These are phyloP conservation scores for Podospora bellae-mahoneyi DNA, from an alignment of 495 filamentous ascomycete genomes.

Conservation along the genomic window DNA sequence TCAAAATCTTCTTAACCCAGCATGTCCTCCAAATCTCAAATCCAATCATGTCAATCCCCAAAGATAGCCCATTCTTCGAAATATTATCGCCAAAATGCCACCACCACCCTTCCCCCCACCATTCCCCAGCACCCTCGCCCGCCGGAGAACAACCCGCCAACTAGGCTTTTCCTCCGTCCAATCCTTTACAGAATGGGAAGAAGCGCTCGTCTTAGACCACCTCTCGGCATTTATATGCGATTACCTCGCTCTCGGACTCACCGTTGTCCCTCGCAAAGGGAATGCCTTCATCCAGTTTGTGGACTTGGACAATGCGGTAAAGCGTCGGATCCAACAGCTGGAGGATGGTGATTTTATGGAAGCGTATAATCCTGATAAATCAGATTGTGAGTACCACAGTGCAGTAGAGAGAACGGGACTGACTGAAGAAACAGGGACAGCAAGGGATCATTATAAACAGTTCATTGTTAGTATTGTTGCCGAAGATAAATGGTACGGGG, in stretches of 20 bases:
- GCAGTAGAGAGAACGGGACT: not conserved
- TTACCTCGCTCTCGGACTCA: slow-evolving; percentile 12
- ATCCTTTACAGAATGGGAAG: slow-evolving; percentile 13
- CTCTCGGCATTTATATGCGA: slow-evolving; percentile 19
- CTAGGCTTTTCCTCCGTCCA: slow-evolving; percentile 8
- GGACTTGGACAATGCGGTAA: slow-evolving; percentile 11
- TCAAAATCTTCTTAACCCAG: not conserved
- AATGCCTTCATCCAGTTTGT: slow-evolving; percentile 9
- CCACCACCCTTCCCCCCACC: not conserved
- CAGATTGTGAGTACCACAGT: slow-evolving; percentile 9
- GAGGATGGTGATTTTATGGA: slow-evolving; percentile 5
- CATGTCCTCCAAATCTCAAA: not conserved
- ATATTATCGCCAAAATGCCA: not conserved
- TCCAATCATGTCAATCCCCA: not conserved
- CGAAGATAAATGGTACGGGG: slow-evolving; percentile 11
- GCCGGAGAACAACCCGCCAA: slow-evolving; percentile 1
- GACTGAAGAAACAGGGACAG: slow-evolving; percentile 2
- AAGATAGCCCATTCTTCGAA: not conserved
- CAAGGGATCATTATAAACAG: slow-evolving; percentile 17
- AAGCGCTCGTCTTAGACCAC: slow-evolving; percentile 14
- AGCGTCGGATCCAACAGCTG: slow-evolving; percentile 3
- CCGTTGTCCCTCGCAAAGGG: slow-evolving; percentile 1
- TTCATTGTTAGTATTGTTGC: slow-evolving; percentile 16
- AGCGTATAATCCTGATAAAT: slow-evolving; percentile 12
- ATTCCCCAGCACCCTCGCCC: not conserved